Conservation (phyloP, 1,139 yeast species). For the Saccharomyces hybrid region DNA sequence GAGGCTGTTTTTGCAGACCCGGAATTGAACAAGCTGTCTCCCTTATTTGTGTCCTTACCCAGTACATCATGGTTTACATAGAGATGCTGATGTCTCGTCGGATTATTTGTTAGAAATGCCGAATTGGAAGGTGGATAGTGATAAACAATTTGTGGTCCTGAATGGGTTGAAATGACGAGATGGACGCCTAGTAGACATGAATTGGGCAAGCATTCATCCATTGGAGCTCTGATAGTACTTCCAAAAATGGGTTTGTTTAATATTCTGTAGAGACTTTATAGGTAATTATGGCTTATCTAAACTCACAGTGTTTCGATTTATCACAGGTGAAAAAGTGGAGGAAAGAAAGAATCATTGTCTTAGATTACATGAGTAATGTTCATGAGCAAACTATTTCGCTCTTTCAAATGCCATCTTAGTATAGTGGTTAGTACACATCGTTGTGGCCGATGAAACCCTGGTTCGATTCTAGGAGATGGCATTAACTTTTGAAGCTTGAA, state of each 20-base stretch:
- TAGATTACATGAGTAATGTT: too few relatives aligned
- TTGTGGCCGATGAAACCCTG: too few relatives aligned
- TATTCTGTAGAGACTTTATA: not conserved
- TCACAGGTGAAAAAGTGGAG: too few relatives aligned
- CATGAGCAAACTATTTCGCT: too few relatives aligned
- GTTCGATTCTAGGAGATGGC: too few relatives aligned
- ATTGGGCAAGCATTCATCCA: conserved; percentile 44
- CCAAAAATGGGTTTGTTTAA: not conserved
- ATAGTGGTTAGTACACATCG: too few relatives aligned
- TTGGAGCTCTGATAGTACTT: not conserved
- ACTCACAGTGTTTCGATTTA: too few relatives aligned
- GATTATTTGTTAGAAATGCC: not conserved
- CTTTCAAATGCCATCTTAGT: conserved; percentile 42
- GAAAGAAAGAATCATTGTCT: too few relatives aligned
- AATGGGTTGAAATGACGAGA: conserved; percentile 76
- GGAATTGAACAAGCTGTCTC: not conserved
- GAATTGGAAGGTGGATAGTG: conserved; percentile 58
- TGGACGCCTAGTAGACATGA: conserved; percentile 76
- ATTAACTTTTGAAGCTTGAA: too few relatives aligned
- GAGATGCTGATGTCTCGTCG: not conserved
- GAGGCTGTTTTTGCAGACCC: not conserved
- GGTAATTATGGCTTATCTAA: too few relatives aligned
- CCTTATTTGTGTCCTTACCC: not conserved
- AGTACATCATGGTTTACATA: not conserved
- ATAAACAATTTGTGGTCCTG: conserved; percentile 82